Conservation (phyloP, 495 filamentous ascomycete species). For the Neurospora sp. region DNA sequence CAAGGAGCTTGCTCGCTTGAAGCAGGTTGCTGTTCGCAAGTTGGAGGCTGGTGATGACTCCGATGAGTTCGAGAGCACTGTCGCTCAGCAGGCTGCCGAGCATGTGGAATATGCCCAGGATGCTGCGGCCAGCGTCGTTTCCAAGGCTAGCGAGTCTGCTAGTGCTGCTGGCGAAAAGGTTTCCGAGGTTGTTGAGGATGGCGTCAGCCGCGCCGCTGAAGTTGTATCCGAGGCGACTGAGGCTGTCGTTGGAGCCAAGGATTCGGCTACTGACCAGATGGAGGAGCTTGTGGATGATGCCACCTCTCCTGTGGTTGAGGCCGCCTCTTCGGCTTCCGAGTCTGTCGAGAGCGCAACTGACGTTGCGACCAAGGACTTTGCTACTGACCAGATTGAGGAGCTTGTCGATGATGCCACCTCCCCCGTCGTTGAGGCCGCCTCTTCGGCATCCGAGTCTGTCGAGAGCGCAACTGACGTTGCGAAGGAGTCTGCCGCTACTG, state of each 20-base stretch:
- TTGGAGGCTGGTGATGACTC: conserved; percentile 62
- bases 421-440: conserved; percentile 1
- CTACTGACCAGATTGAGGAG: conserved; percentile 10
- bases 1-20: conserved; percentile 70
- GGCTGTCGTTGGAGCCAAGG: conserved; percentile 5
- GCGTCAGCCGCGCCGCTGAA: conserved; percentile 6
- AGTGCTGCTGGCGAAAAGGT: conserved; percentile 8
- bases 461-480: background rate
- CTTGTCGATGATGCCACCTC: conserved; percentile 3
- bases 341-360: no score
- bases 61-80: conserved; percentile 57
- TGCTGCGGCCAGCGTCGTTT: conserved; percentile 10
- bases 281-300: conserved; percentile 4
- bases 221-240: conserved; percentile 1
- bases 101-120: conserved; percentile 19
- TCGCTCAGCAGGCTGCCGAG: conserved; percentile 33
- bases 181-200: conserved; percentile 14
- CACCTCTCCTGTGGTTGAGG: conserved; percentile 3
- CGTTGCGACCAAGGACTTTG: conserved; percentile 7
- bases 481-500: background rate
- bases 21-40: conserved; percentile 81
- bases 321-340: background rate
- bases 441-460: background rate
- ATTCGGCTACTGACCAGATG: conserved; percentile 10
- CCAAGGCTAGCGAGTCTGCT: conserved; percentile 2